These are phyloP conservation scores for Backusella australiensis DNA, from an alignment of 192 early-diverging fungal genomes.

Conservation along the genomic window DNA sequence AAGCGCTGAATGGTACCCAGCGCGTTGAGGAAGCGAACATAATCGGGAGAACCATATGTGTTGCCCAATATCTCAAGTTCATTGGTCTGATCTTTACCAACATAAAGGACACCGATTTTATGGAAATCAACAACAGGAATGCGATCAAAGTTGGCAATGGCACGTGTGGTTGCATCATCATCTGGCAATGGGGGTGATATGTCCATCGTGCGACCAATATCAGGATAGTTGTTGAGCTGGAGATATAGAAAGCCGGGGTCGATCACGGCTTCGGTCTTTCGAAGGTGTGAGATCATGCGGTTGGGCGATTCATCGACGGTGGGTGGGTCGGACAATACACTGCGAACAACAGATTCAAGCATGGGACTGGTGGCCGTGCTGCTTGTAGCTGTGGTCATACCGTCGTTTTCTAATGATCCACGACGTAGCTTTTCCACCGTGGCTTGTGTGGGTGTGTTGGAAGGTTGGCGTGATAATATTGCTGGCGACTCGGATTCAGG, in stretches of 20 bases:
- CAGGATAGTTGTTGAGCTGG: constrained; percentile 76
- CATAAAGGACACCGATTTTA: constrained; percentile 95
- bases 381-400: not conserved
- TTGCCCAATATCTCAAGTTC: constrained; percentile 91
- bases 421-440: not conserved
- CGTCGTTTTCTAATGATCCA: not conserved
- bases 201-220: constrained; percentile 47
- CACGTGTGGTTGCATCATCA: constrained; percentile 72
- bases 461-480: not conserved
- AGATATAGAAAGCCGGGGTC: constrained; percentile 63
- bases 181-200: constrained; percentile 56
- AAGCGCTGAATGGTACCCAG: constrained; percentile 78
- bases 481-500: not conserved
- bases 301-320: not conserved
- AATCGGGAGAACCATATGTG: constrained; percentile 80
- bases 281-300: constrained; percentile 10
- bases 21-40: constrained; percentile 79
- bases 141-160: constrained; percentile 80
- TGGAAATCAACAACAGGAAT: constrained; percentile 90
- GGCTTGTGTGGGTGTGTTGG: not conserved
- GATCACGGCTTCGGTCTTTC: constrained; percentile 42
- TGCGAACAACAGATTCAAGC: not conserved
- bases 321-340: constrained; percentile 4
- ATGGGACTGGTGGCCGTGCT: not conserved
- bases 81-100: constrained; percentile 78